Percentiles rank a stretch among this genome's conserved stretches.
Evolutionary conservation across 73 alveolate species (phyloP).

Genomic region (Stentor roeselii): DNA sequence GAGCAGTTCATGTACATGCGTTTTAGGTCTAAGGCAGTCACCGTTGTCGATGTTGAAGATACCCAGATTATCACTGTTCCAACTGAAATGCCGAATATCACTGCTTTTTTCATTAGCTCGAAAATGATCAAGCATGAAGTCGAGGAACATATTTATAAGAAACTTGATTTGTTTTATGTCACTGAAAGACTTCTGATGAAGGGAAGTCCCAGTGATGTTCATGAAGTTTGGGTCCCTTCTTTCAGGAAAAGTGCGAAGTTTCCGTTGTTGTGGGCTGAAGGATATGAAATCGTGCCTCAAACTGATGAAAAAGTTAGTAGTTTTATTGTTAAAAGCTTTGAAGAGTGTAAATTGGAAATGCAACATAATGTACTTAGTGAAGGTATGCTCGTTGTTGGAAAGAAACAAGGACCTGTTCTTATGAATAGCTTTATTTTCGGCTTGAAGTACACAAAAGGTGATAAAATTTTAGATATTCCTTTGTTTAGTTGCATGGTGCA

Average conservation of each 20-base stretch:
- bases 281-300: not conserved
- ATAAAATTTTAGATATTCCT: slow-evolving; percentile 17
- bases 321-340: not conserved
- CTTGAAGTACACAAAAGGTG: slow-evolving; percentile 3
- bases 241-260: not conserved
- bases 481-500: not conserved
- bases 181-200: slow-evolving; percentile 3
- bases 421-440: not conserved
- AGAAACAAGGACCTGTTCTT: not conserved
- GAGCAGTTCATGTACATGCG: not conserved
- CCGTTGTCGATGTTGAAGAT: not conserved
- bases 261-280: not conserved
- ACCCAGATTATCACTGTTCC: not conserved
- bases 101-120: not conserved
- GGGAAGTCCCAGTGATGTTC: not conserved
- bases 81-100: not conserved
- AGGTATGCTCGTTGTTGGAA: not conserved
- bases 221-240: slow-evolving; percentile 16
- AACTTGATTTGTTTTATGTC: not conserved
- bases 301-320: not conserved
- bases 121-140: not conserved
- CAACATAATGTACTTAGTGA: not conserved
- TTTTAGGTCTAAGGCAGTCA: not conserved
- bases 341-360: not conserved
- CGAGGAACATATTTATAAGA: not conserved